Evolutionary conservation across 352 stramenopile species (phyloP).

Genomic region (Globisporangium camurandrum): DNA sequence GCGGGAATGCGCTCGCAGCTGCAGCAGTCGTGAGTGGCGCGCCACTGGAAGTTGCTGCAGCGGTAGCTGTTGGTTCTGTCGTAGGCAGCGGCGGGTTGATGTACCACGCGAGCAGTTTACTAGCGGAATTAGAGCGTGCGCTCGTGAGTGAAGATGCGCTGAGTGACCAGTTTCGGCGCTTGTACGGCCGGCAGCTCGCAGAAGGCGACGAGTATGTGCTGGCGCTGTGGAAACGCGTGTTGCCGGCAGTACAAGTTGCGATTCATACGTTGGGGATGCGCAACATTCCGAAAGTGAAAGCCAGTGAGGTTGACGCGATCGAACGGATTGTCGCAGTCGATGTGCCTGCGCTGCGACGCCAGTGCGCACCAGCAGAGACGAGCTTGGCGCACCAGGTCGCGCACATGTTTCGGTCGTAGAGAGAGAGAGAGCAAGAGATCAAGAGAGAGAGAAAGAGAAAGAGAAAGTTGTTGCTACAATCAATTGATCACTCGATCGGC

Average conservation of each 20-base stretch:
- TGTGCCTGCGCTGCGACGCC: conserved; percentile 83
- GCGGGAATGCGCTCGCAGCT: conserved; percentile 66
- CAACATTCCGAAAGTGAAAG: conserved; percentile 83
- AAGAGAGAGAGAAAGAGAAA: background rate
- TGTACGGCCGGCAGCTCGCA: conserved; percentile 92
- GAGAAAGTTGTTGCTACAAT: background rate
- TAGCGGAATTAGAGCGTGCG: conserved; percentile 84
- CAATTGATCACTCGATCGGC: too few relatives aligned
- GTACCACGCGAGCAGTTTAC: conserved; percentile 85
- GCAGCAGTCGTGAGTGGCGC: conserved; percentile 72
- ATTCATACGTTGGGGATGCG: conserved; percentile 81
- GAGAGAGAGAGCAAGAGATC: background rate
- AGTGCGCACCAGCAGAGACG: conserved; percentile 72
- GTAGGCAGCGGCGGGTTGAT: conserved; percentile 79
- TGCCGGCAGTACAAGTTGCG: conserved; percentile 74
- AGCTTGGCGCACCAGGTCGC: conserved; percentile 83
- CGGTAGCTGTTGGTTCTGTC: conserved; percentile 68
- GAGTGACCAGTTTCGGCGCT: conserved; percentile 87
- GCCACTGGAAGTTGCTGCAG: conserved; percentile 77
- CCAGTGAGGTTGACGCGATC: conserved; percentile 73
- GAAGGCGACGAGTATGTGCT: conserved; percentile 97
- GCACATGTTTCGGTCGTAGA: conserved; percentile 69
- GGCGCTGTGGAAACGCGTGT: conserved; percentile 90
- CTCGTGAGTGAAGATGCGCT: conserved; percentile 85
- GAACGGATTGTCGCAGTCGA: conserved; percentile 87